phyloP scores from a whole-genome alignment of 139 green algal genomes.

The Gonium pectorale region DNA sequence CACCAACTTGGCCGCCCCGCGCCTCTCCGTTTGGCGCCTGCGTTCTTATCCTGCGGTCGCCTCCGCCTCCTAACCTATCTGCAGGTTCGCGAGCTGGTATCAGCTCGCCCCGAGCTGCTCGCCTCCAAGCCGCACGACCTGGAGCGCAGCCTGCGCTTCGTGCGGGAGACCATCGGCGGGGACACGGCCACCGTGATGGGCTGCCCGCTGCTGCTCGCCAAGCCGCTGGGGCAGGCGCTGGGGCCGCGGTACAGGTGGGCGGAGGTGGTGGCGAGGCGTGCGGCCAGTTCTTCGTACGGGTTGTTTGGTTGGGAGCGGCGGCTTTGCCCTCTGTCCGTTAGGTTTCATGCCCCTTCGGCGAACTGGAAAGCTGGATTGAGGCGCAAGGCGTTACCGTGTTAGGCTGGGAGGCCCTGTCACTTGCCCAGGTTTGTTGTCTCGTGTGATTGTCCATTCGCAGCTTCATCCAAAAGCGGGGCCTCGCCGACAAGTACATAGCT shows the following conservation, averaged over 20 bases:
- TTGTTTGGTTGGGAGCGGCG: background rate
- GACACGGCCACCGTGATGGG: conserved; percentile 32
- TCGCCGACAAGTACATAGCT: conserved; percentile 35
- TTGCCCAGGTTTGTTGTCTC: too few relatives aligned
- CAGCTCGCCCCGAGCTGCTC: conserved; percentile 48
- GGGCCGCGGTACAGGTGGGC: conserved; percentile 52
- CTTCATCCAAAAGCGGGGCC: conserved; percentile 33
- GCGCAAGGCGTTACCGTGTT: too few relatives aligned
- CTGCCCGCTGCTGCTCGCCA: conserved; percentile 38
- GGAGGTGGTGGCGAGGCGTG: too few relatives aligned
- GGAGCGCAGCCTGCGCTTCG: conserved; percentile 49
- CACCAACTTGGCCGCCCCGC: too few relatives aligned
- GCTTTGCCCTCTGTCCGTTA: too few relatives aligned
- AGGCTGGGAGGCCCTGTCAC: too few relatives aligned
- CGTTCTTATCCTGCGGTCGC: too few relatives aligned
- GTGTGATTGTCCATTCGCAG: background rate
- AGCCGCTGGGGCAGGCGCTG: conserved; percentile 41
- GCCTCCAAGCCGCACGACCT: conserved; percentile 57
- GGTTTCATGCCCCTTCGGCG: too few relatives aligned
- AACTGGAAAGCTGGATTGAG: too few relatives aligned
- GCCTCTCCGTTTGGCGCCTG: too few relatives aligned
- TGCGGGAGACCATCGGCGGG: conserved; percentile 5
- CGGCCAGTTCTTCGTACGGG: background rate
- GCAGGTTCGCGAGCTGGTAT: conserved; percentile 45
- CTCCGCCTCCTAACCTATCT: too few relatives aligned